phyloP scores from a whole-genome alignment of 768 basidiomycete species.

The Podaxis mareebaensis region DNA sequence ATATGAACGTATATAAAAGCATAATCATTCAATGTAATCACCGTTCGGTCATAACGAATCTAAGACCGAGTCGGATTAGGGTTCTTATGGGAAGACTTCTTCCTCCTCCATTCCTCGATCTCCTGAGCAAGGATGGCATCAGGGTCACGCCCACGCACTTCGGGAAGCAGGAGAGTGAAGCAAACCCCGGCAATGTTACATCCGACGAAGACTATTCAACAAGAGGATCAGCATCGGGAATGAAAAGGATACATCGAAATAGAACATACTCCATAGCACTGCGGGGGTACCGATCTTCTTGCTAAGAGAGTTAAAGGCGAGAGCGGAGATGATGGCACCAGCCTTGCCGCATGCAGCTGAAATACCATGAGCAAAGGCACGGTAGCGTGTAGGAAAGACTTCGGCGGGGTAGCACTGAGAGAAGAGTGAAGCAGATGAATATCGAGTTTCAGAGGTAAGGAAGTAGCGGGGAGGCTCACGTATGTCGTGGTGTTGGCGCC shows the following conservation, averaged over 20 bases:
- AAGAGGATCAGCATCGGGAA: background rate
- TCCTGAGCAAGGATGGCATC: slow-evolving; percentile 37
- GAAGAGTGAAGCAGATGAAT: background rate
- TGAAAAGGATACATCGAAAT: slow-evolving; percentile 5
- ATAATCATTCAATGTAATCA: background rate
- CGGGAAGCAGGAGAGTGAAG: slow-evolving; percentile 38
- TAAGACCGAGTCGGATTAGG: background rate
- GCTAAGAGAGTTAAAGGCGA: slow-evolving; percentile 68
- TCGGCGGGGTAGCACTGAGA: slow-evolving; percentile 70
- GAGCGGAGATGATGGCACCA: slow-evolving; percentile 76
- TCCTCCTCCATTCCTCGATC: slow-evolving; percentile 23
- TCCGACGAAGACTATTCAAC: slow-evolving; percentile 58
- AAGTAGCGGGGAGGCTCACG: slow-evolving; percentile 27
- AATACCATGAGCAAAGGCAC: slow-evolving; percentile 73
- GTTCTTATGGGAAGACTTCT: background rate
- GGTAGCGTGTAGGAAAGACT: slow-evolving; percentile 77
- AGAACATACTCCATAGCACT: slow-evolving; percentile 69
- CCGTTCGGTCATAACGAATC: background rate
- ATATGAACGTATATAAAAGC: background rate
- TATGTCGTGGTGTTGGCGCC: slow-evolving; percentile 70
- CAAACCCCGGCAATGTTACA: slow-evolving; percentile 60
- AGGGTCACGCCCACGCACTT: slow-evolving; percentile 41
- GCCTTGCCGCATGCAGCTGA: slow-evolving; percentile 73
- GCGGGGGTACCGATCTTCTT: slow-evolving; percentile 61
- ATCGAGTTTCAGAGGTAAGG: background rate